Base-by-base conservation (phyloP, 495 filamentous ascomycete species). In the Elasticomyces elasticus region DNA sequence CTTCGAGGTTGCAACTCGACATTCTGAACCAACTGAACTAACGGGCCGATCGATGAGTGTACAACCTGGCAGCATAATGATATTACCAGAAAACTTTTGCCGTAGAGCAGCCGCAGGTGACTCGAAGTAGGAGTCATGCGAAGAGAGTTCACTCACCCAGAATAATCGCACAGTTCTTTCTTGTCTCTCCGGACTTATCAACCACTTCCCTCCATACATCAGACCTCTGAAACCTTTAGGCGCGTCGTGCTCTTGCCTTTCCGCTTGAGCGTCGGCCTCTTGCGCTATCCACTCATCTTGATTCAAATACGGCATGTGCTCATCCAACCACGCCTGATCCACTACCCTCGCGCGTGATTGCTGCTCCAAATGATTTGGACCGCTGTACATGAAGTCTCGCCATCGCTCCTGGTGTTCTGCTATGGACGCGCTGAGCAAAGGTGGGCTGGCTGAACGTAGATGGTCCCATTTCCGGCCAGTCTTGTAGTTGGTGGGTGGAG, bases 401-500 rank as follows among this genome's bases (percentile, higher is more conserved):
- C 58, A 61, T 43, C 54, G 54, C 44, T 24, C 30, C 45, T 61
- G 58, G 20, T 54, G 54, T 4, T 52, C 49, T 13, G 40, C 48
- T 31, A 61, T 61, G 10, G 48, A 42, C 35, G 20, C 28, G 11
- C 23, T 37, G 19, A 61, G 54, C 5, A 61, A 26, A 13, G 58
- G 41, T 15, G 58, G 58, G 24, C 31, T 24, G 4, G 48, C 31
- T 0, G 49, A 26, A 10, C 58, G 58, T 13, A 57, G 30, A 20
- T 53, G 49, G 35, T 61, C 58, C 58, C 58, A 61, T 57, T 61
- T 61, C 22, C 58, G 58, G 5, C 58, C 58, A 5, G 54, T 35
- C 30, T 52, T 55, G 30, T 60, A 51, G 28, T 51, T 23, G 20
- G 45, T 38, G 11, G 46, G 46, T 4, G 50, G 50, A 15, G 35